Conservation (phyloP, 2,329 filamentous ascomycete genomes). For the Cercospora sesami region DNA sequence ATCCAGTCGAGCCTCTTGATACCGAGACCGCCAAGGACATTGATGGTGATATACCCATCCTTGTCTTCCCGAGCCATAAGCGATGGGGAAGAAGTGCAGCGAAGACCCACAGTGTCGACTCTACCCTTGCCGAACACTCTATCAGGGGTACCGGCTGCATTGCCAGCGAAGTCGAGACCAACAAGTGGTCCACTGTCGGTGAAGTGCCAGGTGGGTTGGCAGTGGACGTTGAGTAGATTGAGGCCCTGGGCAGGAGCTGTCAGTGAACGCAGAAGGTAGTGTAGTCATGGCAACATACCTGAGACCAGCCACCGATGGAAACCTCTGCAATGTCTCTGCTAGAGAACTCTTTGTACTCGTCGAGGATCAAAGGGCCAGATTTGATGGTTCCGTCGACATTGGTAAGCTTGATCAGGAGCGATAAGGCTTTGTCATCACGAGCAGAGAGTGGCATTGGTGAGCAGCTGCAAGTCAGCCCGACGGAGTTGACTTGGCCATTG, state of each 20-base stretch:
- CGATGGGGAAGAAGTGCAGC: neutral
- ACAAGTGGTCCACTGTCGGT: neutral
- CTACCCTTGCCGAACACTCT: neutral
- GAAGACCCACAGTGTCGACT: neutral
- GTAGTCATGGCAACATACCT: neutral
- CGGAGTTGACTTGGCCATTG: neutral
- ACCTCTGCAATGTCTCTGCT: neutral
- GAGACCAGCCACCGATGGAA: neutral
- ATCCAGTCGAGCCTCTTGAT: neutral
- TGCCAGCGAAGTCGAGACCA: neutral
- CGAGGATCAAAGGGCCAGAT: neutral
- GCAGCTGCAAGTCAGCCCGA: neutral
- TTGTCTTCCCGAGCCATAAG: neutral
- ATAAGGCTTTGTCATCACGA: neutral
- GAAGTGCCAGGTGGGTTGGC: slow-evolving; percentile 2
- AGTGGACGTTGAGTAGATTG: neutral
- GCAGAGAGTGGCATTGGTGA: neutral
- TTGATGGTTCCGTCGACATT: neutral
- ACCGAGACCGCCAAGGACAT: neutral
- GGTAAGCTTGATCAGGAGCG: neutral
- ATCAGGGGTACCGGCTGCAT: neutral
- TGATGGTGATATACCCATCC: neutral
- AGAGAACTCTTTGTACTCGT: neutral
- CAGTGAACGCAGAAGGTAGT: neutral
- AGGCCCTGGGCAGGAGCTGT: neutral